Percentiles rank a stretch among this genome's conserved stretches.
phyloP scores from a whole-genome alignment of 169 alveolate genomes.

The Cryptosporidium sp. region DNA sequence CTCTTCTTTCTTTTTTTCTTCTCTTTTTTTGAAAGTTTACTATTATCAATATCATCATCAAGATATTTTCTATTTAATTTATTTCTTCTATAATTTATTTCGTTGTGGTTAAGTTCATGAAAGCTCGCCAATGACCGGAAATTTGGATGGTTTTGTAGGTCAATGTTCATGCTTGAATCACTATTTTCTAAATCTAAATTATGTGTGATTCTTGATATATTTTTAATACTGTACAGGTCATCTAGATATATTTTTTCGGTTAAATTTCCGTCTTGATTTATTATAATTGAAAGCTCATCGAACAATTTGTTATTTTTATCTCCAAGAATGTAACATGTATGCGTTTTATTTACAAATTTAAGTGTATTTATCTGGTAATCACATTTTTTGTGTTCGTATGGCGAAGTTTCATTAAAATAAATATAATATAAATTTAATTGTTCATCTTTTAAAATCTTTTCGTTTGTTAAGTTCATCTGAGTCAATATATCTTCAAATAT shows the following conservation, averaged over 20 bases:
- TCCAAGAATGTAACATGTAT: conserved; percentile 47
- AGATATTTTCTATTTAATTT: conserved; percentile 26
- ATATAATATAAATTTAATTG: conserved; percentile 1
- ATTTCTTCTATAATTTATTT: conserved; percentile 45
- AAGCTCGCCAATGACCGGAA: conserved; percentile 29
- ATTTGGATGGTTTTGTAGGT: not conserved
- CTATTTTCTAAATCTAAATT: not conserved
- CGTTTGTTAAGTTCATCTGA: conserved; percentile 42
- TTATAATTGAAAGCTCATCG: not conserved
- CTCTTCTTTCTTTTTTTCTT: conserved; percentile 31
- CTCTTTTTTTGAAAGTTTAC: not conserved
- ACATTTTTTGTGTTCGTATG: conserved; percentile 11
- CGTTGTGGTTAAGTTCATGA: conserved; percentile 27
- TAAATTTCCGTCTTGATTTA: not conserved
- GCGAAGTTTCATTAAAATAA: conserved; percentile 18
- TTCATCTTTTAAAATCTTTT: conserved; percentile 11
- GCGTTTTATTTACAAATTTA: conserved; percentile 41
- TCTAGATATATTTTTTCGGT: conserved; percentile 9
- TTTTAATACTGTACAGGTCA: not conserved
- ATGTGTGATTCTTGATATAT: not conserved
- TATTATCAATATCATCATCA: conserved; percentile 11
- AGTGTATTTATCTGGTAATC: conserved; percentile 2
- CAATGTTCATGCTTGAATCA: not conserved
- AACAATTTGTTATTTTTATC: conserved; percentile 17
- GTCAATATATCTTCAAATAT: conserved; percentile 31